Evolutionary conservation across 768 basidiomycete species (phyloP), one percentile per base, ranked within the genome.

Genomic region (Cubamyces sp.): DNA sequence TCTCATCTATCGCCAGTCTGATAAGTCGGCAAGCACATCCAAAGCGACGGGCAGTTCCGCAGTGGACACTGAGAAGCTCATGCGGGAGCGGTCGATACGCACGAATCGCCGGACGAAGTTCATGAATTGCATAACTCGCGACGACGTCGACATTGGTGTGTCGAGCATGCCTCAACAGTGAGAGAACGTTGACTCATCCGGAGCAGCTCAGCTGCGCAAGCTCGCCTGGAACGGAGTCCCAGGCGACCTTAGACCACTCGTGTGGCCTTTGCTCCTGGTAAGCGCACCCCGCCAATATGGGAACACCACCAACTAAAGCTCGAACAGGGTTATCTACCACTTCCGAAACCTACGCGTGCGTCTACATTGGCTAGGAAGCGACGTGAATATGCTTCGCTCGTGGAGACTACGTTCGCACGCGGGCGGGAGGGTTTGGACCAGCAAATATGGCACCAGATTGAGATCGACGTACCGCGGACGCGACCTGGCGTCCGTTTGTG

Each of bases 381-480:
- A 46, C 86, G 87, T 68, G 97, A 98, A 75, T 98, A 98, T 73
- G 82, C 85, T 42, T 91, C 91, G 16, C 82, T 98, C 62, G 96
- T 96, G 8, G 86, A 92, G 66, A 80, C 95, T 18, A 89, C 97
- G 16, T 99, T 98, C 73, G 87, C 91, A 14, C 84, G 92, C 41
- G 94, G 94, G 60, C 84, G 86, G 30, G 88, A 91, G 59, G 88
- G 91, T 0, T 82, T 96, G 30, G 96, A 99, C 74, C 94, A 95
- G 69, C 91, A 93, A 75, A 96, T 98, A 71, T 98, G 97, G 97
- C 97, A 98, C 76, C 97, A 99, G 75, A 98, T 98, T 68, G 94
- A 94, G 71, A 98, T 98, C 62, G 97, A 99, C 70, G 96, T 98
- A 6, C 97, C 97, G 12, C 82, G 97, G 55, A 99, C 97, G 41